phyloP scores from a whole-genome alignment of 495 filamentous ascomycete species.

The Parathielavia hyrcaniae region DNA sequence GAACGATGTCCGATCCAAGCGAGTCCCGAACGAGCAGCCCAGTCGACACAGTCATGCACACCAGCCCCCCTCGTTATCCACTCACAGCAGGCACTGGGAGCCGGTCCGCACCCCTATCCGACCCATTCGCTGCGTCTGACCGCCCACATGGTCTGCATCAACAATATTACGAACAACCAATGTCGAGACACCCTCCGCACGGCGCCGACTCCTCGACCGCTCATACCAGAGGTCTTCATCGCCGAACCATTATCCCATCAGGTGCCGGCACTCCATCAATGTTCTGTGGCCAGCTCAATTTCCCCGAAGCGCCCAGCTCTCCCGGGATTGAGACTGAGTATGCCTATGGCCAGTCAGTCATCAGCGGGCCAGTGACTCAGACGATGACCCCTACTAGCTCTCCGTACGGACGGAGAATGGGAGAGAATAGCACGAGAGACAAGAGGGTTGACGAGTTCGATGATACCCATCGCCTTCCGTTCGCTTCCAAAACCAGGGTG shows the following conservation, averaged over 20 bases:
- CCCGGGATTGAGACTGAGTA: not conserved
- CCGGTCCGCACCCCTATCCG: not conserved
- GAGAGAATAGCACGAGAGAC: too few relatives aligned
- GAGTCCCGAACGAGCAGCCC: not conserved
- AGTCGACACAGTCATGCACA: not conserved
- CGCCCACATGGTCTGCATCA: not conserved
- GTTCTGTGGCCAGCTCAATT: too few relatives aligned
- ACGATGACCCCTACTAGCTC: slow-evolving; percentile 4
- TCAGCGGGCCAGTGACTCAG: slow-evolving; percentile 1
- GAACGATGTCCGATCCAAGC: not conserved
- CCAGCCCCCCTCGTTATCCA: not conserved
- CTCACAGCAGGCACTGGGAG: not conserved
- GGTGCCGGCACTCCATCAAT: not conserved
- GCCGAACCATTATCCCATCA: not conserved
- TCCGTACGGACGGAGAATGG: not conserved
- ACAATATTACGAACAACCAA: not conserved
- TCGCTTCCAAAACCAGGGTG: too few relatives aligned
- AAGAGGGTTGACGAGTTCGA: too few relatives aligned
- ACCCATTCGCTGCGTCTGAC: not conserved
- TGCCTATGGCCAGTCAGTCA: not conserved
- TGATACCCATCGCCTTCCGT: too few relatives aligned
- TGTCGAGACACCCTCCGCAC: too few relatives aligned
- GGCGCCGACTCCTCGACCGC: not conserved
- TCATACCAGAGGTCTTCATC: too few relatives aligned
- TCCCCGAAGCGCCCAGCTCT: too few relatives aligned